Conservation (phyloP, 352 stramenopile genomes). For the Phytophthora colocasiae region DNA sequence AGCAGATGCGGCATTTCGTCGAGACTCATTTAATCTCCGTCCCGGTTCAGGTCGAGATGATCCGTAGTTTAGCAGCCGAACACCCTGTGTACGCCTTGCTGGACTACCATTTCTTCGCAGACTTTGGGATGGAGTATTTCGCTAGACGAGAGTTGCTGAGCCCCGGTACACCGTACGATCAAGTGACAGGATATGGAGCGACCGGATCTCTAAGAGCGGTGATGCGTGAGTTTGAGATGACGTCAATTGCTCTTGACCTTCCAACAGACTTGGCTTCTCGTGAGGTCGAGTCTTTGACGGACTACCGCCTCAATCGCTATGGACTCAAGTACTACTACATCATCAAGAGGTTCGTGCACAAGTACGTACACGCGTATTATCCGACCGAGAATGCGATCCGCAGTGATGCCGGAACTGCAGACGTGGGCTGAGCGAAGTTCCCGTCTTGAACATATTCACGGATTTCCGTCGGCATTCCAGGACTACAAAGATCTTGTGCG, state of each 20-base stretch:
- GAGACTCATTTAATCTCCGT: constrained; percentile 41
- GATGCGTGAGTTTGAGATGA: constrained; percentile 30
- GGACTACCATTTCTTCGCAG: constrained; percentile 43
- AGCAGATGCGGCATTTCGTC: constrained; percentile 39
- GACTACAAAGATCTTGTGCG: constrained; percentile 23
- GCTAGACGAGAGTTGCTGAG: constrained; percentile 35
- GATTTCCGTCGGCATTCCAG: constrained; percentile 37
- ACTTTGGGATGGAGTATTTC: constrained; percentile 52
- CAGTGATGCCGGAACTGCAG: constrained; percentile 51
- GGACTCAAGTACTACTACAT: constrained; percentile 37
- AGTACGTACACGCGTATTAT: constrained; percentile 54
- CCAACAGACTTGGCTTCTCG: constrained; percentile 27
- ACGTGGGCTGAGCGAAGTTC: constrained; percentile 43
- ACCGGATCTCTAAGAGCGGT: constrained; percentile 41
- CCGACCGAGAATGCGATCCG: constrained; percentile 21
- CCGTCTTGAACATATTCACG: constrained; percentile 35
- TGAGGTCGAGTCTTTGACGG: constrained; percentile 28
- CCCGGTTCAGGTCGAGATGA: constrained; percentile 51
- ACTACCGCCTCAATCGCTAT: constrained; percentile 37
- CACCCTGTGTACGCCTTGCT: constrained; percentile 53
- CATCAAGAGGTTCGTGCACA: constrained; percentile 47
- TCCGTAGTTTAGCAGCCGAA: constrained; percentile 34
- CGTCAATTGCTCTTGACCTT: constrained; percentile 30
- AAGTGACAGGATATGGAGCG: constrained; percentile 44
- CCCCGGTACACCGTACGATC: constrained; percentile 38